Base-by-base conservation (phyloP, 768 basidiomycete species). In the Mycena rebaudengoi region DNA sequence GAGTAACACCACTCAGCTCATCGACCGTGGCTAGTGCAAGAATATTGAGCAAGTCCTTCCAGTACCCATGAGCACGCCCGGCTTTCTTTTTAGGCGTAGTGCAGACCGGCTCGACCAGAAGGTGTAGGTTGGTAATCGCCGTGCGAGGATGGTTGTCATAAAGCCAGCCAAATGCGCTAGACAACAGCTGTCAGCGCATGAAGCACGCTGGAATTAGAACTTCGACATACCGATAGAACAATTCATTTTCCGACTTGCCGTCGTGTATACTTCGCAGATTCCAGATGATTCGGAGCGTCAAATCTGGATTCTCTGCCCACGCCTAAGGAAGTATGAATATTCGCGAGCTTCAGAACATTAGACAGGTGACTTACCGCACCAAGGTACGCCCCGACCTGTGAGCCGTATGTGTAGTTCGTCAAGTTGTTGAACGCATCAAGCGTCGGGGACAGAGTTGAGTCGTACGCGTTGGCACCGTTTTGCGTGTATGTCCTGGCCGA, bases 11-110 rank as follows among this genome's bases (percentile, higher is more conserved):
- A 41, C 69, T 65, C 21, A 91, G 81, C 62, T 91, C 78, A 60
- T 82, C 84, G 18, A 81, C 72, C 1, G 86, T 80, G 12, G 86
- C 87, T 28, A 92, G 80, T 5, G 85, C 81, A 5, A 92, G 78
- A 49, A 92, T 86, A 52, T 91, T 88, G 53, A 91, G 82, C 21
- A 91, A 79, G 67, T 92, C 91, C 70, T 93, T 91, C 88, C 89
- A 92, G 69, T 88, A 91, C 0, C 91, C 91, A 49, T 92, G 90
- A 13, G 79, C 62, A 20, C 72, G 55, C 29, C 68, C 60, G 23
- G 65, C 33, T 49, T 72, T 64, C 61, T 74, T 67, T 69, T 73
- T 78, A 18, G 69, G 60, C 39, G 73, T 73, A 5, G 59, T 49
- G 70, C 87, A 86, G 8, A 85, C 80, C 0, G 86, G 87, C 10